Base-by-base conservation (phyloP, 805 yeast genomes). In the Starmera quercuum region DNA sequence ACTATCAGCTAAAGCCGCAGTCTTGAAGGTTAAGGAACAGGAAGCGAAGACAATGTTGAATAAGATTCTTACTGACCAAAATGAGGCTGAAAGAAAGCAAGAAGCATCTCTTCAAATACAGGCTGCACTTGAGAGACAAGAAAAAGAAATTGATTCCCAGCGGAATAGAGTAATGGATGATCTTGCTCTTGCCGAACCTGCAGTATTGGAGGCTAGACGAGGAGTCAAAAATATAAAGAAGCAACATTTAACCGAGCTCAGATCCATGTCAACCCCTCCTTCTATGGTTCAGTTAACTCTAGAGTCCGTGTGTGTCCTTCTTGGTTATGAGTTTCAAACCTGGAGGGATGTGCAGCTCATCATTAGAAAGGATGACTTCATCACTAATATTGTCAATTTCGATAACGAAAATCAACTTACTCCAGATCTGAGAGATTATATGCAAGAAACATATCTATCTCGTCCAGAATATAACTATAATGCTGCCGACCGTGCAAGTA, bases 201-300 rank as follows among this genome's bases (percentile, higher is more conserved):
- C 92, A 1, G 80, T 88, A 6, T 36, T 72, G 3, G 94, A 82
- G 41, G 97, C 97, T 0, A 83, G 82, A 47, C 63, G 72, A 39
- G 95, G 95, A 12, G 97, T 90, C n/a, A 82, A 83, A 44, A 83
- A 85, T 46, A 90, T 90, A 40, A 86, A 87, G 56, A 90, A 90
- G 53, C 94, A 84, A 39, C 97, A 90, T 49, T 63, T 90, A 27
- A 83, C 95, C 1, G 97, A 90, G 56, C 63, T 90, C 20, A 64
- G 95, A 49, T 79, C 95, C 11, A 83, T 90, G 94, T 59, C 73
- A 6, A 85, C 85, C 39, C 97, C 97, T 0, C 97, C 97, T 0
- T 80, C 75, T 7, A 79, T 92, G 0, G 90, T 90, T 5, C 86
- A 84, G 46, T 53, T 83, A 47, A 78, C 95, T 0, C 60, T 90